Evolutionary conservation across 495 filamentous ascomycete genomes (phyloP), one percentile per base, ranked within the genome.

Genomic region (Talaromyces stipitatus): DNA sequence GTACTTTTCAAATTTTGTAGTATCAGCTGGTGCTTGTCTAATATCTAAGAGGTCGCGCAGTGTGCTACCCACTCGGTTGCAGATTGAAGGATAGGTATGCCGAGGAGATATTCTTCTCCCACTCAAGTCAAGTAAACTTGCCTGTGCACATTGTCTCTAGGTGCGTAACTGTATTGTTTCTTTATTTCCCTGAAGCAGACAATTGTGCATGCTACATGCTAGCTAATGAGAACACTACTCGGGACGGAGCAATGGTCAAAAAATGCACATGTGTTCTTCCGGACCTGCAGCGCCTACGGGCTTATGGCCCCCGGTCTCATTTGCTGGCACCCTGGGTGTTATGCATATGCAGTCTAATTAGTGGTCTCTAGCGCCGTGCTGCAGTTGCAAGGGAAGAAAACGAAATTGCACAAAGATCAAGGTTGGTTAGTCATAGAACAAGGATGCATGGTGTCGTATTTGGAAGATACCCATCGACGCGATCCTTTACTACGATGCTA

Each of bases 281-380:
- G 45, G 18, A 24, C 24, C 20, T 48, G 45, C 45, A 48, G 45
- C 20, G 24, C 20, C 12, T 48, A 26, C 24, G 20, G 22, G n/a
- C n/a, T n/a, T n/a, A n/a, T n/a, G n/a, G n/a, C n/a, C n/a, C 45
- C 20, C 10, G 24, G 24, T 24, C 45, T 23, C 45, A 48, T 48
- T 48, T 48, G 22, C 45, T 26, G 22, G 22, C 20, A 48, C 45
- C 45, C 24, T 26, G 20, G 8, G 45, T 48, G 22, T 23, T 12
- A 3, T 48, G 45, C 45, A 48, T 48, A 48, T 48, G 45, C 36
- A 26, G 45, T 26, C 45, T 48, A 48, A 33, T n/a, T n/a, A n/a
- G n/a, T n/a, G n/a, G n/a, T 18, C n/a, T 41, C 6, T 41, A 41
- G 36, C 16, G 36, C 36, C 16, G 36, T 18, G n/a, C 36, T 41